Conservation (phyloP, 139 green algal species). For the Tetradesmus lagerheimii region DNA sequence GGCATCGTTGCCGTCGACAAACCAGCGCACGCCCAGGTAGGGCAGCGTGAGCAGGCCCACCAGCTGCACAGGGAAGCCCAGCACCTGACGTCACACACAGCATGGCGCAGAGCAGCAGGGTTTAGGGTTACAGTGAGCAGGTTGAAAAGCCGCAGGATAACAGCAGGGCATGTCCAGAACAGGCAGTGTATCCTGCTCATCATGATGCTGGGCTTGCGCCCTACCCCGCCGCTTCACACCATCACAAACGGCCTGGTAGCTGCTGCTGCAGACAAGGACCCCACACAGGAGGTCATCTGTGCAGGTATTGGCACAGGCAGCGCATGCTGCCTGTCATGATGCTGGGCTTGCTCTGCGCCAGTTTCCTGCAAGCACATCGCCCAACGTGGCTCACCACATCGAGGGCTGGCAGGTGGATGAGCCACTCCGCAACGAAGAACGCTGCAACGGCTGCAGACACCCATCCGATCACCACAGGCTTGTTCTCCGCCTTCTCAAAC, state of each 20-base stretch:
- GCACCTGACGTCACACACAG: slow-evolving; percentile 53
- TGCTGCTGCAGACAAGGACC: no score
- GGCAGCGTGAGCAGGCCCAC: slow-evolving; percentile 67
- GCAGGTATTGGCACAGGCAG: no score
- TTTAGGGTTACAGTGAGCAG: no score
- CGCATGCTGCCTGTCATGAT: no score
- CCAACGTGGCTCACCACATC: slow-evolving; percentile 59
- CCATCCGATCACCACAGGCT: slow-evolving; percentile 69
- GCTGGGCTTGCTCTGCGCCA: no score
- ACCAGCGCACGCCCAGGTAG: slow-evolving; percentile 60
- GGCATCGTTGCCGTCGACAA: slow-evolving; percentile 53
- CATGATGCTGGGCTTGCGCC: no score
- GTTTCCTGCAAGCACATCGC: no score
- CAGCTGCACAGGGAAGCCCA: slow-evolving; percentile 76
- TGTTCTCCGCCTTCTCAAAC: slow-evolving; percentile 76
- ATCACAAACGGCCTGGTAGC: no score
- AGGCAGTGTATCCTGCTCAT: no score
- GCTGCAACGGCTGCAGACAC: slow-evolving; percentile 59
- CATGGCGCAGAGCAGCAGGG: not conserved
- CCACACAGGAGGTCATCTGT: no score
- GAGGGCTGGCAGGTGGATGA: slow-evolving; percentile 80
- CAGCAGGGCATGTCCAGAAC: not conserved
- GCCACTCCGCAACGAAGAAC: slow-evolving; percentile 71
- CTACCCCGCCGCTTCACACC: no score
- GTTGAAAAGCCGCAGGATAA: not conserved